phyloP scores from a whole-genome alignment of 129 eudicot species.

The Chrysanthemum lavandulifolium region DNA sequence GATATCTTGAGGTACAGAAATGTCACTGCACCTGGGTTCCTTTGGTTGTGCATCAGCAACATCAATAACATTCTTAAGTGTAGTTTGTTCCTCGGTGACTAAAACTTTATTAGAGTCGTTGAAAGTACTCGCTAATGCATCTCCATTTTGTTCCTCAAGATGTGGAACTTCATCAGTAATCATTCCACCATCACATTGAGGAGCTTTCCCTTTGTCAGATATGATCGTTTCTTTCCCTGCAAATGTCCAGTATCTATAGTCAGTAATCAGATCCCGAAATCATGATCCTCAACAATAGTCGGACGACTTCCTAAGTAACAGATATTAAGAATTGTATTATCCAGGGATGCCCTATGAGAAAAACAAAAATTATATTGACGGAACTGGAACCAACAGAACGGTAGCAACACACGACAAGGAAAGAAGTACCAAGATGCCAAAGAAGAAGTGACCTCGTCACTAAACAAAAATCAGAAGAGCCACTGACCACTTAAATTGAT shows the following conservation, averaged over 20 bases:
- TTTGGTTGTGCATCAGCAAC: conserved; percentile 34
- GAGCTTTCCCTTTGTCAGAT: not conserved
- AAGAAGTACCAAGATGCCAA: not conserved
- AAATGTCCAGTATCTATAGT: conserved; percentile 36
- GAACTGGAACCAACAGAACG: too few species aligned
- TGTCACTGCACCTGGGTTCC: conserved; percentile 46
- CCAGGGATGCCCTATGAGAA: too few species aligned
- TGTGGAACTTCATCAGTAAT: too few species aligned
- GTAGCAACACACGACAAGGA: not conserved
- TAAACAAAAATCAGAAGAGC: not conserved
- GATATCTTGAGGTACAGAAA: not conserved
- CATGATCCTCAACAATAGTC: conserved; percentile 21
- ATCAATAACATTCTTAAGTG: conserved; percentile 29
- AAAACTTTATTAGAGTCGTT: conserved; percentile 24
- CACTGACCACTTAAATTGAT: not conserved
- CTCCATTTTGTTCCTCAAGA: conserved; percentile 1
- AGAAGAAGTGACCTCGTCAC: not conserved
- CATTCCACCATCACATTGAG: conserved; percentile 22
- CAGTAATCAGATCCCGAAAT: conserved; percentile 25
- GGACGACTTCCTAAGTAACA: conserved; percentile 11
- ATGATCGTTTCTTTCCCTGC: conserved; percentile 42
- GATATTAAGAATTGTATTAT: not conserved
- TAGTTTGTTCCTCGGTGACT: conserved; percentile 28
- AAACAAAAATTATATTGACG: too few species aligned
- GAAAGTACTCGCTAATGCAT: conserved; percentile 4